Conservation (phyloP, 805 yeast genomes). For the Tanozyma kutaoensis region DNA sequence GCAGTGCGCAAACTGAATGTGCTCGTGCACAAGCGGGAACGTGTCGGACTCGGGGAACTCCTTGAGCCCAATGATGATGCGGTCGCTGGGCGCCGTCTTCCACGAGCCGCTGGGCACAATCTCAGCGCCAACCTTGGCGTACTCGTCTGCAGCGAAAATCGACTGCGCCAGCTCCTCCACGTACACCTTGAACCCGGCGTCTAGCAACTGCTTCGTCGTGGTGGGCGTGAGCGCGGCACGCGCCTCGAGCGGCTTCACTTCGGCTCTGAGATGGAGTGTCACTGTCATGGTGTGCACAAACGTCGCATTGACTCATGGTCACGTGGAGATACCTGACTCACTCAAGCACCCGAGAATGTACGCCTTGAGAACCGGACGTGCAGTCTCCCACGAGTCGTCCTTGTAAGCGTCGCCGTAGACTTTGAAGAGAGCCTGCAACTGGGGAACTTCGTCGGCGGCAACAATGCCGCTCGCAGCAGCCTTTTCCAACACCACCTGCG, state of each 20-base stretch:
- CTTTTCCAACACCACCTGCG: constrained; percentile 35
- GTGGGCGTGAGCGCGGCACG: constrained; percentile 95
- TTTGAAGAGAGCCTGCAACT: constrained; percentile 30
- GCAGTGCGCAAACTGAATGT: constrained; percentile 97
- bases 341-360: constrained; percentile 1
- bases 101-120: constrained; percentile 92
- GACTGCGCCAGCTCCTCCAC: constrained; percentile 86
- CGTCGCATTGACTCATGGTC: too few relatives aligned
- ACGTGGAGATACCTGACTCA: too few relatives aligned
- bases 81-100: constrained; percentile 80
- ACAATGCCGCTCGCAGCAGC: constrained; percentile 23
- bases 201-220: constrained; percentile 69
- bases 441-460: constrained; percentile 26
- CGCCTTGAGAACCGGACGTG: constrained; percentile 18
- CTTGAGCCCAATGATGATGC: constrained; percentile 86
- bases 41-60: constrained; percentile 84
- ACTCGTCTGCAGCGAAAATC: constrained; percentile 65
- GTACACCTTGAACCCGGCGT: constrained; percentile 77
- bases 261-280: constrained; percentile 85
- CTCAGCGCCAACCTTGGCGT: constrained; percentile 65
- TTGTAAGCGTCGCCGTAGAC: constrained; percentile 40
- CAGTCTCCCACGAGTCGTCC: constrained; percentile 19
- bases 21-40: constrained; percentile 92
- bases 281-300: too few relatives aligned
- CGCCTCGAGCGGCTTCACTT: constrained; percentile 92